phyloP scores from a whole-genome alignment of 2,329 filamentous ascomycete species.

The Hymenoscyphus fructigenus region DNA sequence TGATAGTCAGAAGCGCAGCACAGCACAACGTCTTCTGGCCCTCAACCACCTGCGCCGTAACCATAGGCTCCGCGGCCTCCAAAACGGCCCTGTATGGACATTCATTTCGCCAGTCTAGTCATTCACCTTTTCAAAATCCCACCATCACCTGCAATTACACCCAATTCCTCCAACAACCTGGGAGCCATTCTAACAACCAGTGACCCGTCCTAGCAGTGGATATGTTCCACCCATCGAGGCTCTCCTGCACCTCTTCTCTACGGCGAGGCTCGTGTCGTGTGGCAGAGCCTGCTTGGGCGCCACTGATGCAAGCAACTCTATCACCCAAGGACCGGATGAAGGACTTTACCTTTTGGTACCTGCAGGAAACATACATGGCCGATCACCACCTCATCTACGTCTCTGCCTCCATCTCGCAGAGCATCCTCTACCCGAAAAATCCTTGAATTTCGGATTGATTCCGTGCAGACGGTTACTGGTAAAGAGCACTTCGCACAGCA shows the following conservation, averaged over 20 bases:
- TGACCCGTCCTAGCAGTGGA: too few relatives aligned
- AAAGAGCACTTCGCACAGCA: not conserved
- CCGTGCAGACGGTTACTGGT: constrained; percentile 4
- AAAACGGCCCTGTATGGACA: not conserved
- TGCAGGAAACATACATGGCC: not conserved
- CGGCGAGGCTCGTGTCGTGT: too few relatives aligned
- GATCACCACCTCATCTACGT: not conserved
- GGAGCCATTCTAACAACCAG: too few relatives aligned
- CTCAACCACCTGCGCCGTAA: not conserved
- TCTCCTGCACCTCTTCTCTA: too few relatives aligned
- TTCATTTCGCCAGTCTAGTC: not conserved
- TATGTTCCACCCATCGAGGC: too few relatives aligned
- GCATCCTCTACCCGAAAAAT: not conserved
- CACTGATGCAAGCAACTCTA: not conserved
- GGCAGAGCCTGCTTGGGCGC: too few relatives aligned
- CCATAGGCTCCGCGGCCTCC: not conserved
- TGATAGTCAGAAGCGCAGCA: not conserved
- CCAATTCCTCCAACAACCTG: not conserved
- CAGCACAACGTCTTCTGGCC: not conserved
- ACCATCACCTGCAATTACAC: not conserved
- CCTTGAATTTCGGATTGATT: not conserved
- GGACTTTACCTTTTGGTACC: not conserved
- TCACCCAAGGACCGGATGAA: not conserved
- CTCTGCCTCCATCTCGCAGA: not conserved
- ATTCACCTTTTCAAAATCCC: not conserved